Percentiles rank a stretch among this genome's conserved stretches.
Evolutionary conservation across 306 rosid genomes (phyloP).

Genomic region (Senna siamea): DNA sequence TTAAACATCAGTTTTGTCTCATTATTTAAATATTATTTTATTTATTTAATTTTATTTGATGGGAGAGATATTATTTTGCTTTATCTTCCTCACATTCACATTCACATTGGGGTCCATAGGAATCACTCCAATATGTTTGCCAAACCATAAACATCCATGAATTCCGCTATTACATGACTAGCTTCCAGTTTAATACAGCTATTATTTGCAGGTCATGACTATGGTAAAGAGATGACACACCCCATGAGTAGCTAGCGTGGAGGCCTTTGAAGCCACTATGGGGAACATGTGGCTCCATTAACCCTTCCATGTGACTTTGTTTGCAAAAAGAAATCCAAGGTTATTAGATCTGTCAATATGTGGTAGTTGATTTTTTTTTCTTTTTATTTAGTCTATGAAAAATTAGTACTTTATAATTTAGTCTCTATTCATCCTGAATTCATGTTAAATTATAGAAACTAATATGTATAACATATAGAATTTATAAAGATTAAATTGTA

Average conservation of each 20-base stretch:
- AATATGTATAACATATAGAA: no score
- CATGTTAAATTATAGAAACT: no score
- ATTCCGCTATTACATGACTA: neutral
- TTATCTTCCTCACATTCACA: no score
- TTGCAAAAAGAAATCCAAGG: slow-evolving; percentile 23
- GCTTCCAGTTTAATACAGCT: slow-evolving; percentile 9
- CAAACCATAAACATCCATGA: slow-evolving; percentile 38
- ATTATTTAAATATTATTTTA: no score
- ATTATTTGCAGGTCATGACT: neutral
- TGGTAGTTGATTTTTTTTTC: neutral
- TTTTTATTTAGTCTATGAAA: no score
- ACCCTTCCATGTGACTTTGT: slow-evolving; percentile 42
- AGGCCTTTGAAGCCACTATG: slow-evolving; percentile 29
- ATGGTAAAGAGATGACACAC: slow-evolving; percentile 14
- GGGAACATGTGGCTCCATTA: slow-evolving; percentile 42
- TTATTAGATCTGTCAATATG: neutral
- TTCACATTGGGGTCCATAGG: no score
- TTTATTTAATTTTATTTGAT: no score
- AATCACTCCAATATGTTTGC: slow-evolving; percentile 12
- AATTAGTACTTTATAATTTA: no score
- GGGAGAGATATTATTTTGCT: no score
- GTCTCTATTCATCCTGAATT: no score
- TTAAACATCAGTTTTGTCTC: no score
- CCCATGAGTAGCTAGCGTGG: slow-evolving; percentile 34
- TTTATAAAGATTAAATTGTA: no score